Evolutionary conservation across 176 grass and related monocot species (phyloP).

Genomic region (Alopecurus myosuroides): DNA sequence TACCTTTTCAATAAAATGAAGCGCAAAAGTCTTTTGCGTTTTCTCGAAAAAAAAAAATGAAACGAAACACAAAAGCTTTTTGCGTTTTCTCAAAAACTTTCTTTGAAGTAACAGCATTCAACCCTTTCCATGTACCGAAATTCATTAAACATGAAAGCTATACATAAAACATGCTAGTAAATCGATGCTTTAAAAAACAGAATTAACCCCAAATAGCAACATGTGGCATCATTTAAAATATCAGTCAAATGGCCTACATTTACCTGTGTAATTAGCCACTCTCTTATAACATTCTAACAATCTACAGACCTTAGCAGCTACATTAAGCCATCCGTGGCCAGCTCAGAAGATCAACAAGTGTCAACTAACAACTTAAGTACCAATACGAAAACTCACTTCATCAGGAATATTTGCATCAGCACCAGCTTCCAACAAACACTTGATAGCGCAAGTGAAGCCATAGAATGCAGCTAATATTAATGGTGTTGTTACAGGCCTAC

Average conservation of each 20-base stretch:
- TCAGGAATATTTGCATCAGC: slow-evolving; percentile 26
- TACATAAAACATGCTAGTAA: background rate
- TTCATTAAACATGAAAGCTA: background rate
- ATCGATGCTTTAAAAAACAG: background rate
- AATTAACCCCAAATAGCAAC: background rate
- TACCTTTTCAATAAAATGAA: too few species aligned
- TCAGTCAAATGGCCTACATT: background rate
- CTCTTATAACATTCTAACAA: background rate
- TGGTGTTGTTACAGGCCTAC: slow-evolving; percentile 15
- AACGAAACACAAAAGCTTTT: too few species aligned
- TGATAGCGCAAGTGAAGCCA: background rate
- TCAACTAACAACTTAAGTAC: background rate
- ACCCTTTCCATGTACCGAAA: background rate
- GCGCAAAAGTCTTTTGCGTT: too few species aligned
- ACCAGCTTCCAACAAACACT: slow-evolving; percentile 20
- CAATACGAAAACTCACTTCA: slow-evolving; percentile 18
- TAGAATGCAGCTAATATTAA: slow-evolving; percentile 10
- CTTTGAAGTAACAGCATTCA: background rate
- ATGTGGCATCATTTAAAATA: background rate
- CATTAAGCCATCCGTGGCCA: background rate
- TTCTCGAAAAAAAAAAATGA: too few species aligned
- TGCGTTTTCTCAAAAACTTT: too few species aligned
- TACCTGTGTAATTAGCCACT: background rate
- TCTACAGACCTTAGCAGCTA: background rate
- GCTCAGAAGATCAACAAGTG: background rate